A percentile compares a stretch with the other conserved stretches of the same genome.
Conservation (phyloP, 2,329 filamentous ascomycete species). For the Chaetomiaceae sp. region DNA sequence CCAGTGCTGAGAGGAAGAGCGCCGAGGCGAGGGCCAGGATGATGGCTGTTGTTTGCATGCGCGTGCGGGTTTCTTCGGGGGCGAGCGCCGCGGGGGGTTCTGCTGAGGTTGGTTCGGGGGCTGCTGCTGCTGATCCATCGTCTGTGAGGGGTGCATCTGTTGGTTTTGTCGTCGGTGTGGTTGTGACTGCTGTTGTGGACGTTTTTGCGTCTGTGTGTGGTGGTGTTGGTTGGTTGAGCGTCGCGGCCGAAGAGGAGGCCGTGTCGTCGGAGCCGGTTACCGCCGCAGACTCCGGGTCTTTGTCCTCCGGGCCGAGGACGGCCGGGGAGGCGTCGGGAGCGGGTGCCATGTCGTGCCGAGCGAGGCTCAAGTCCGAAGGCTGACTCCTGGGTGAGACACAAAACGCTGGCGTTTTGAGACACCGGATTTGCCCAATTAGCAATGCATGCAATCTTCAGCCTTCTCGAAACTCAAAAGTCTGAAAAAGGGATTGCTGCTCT, state of each 20-base stretch:
- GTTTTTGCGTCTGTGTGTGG: not conserved
- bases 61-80: conserved; percentile 30
- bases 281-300: not conserved
- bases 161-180: not conserved
- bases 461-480: too few species aligned
- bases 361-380: not conserved
- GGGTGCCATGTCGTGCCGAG: not conserved
- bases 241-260: not conserved
- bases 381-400: not conserved
- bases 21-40: conserved; percentile 37
- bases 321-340: not conserved
- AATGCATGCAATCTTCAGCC: too few species aligned
- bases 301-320: not conserved
- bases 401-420: too few species aligned
- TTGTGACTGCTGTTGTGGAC: not conserved
- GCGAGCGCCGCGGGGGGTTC: conserved; percentile 1
- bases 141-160: not conserved
- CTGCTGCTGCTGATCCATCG: not conserved
- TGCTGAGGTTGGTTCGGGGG: not conserved
- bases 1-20: conserved; percentile 44
- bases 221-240: not conserved
- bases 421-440: too few species aligned
- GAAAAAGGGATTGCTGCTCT: too few species aligned
- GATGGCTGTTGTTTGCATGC: conserved; percentile 32
- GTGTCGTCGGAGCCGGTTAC: conserved; percentile 6